These are phyloP conservation scores for Seiridium cupressi DNA, from an alignment of 2,329 filamentous ascomycete genomes.

Conservation along the genomic window DNA sequence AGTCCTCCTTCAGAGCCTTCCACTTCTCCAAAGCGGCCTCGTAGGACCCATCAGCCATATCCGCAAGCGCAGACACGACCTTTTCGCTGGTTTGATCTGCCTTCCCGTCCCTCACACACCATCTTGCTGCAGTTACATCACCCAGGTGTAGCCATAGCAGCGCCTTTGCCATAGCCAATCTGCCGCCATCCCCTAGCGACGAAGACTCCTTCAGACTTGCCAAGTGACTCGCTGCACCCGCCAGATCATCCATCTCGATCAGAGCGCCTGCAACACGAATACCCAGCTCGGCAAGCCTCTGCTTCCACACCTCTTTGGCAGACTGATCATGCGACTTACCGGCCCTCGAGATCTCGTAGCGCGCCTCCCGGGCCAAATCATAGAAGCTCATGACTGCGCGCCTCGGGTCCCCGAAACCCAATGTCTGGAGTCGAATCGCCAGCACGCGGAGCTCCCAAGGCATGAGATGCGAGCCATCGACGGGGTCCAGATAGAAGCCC, in stretches of 20 bases:
- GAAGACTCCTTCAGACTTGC: constrained; percentile 47
- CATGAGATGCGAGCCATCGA: constrained; percentile 62
- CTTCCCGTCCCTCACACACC: constrained; percentile 42
- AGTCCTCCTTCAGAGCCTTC: constrained; percentile 46
- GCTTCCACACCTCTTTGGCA: constrained; percentile 66
- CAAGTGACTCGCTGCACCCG: constrained; percentile 75
- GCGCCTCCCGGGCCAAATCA: constrained; percentile 78
- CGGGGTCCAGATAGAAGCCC: constrained; percentile 54
- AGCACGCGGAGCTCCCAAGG: constrained; percentile 87
- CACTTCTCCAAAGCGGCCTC: constrained; percentile 61
- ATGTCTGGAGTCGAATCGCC: constrained; percentile 77
- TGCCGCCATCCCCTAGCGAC: constrained; percentile 26
- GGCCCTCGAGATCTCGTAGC: constrained; percentile 55
- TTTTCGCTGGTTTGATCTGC: constrained; percentile 38
- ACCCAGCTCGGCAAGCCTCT: constrained; percentile 72
- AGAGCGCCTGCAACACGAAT: constrained; percentile 64
- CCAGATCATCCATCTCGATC: constrained; percentile 84
- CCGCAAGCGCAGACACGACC: constrained; percentile 66
- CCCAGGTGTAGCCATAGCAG: constrained; percentile 79
- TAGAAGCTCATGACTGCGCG: constrained; percentile 88
- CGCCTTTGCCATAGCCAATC: constrained; percentile 49
- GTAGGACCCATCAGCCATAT: constrained; percentile 78
- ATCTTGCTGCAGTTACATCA: constrained; percentile 66
- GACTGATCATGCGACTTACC: constrained; percentile 44
- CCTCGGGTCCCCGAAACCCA: constrained; percentile 81